Conservation (phyloP, 1,139 yeast species). For the Blastobotrys petasosporus region DNA sequence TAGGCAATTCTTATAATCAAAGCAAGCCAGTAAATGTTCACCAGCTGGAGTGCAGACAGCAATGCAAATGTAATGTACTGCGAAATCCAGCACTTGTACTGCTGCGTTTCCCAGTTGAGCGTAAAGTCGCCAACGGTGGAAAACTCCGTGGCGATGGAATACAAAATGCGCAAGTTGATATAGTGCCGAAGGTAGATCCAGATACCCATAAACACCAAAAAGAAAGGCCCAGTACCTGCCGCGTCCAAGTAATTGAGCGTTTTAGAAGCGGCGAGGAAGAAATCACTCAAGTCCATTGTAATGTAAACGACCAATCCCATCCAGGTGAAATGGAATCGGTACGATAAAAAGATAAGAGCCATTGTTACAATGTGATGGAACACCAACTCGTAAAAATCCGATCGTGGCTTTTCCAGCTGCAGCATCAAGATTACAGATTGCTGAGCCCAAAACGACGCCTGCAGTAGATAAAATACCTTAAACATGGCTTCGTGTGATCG, state of each 20-base stretch:
- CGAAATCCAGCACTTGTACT: slow-evolving; percentile 93
- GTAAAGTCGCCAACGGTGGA: slow-evolving; percentile 74
- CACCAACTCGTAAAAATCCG: slow-evolving; percentile 84
- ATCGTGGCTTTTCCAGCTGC: slow-evolving; percentile 91
- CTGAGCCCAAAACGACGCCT: slow-evolving; percentile 97
- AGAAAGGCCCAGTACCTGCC: slow-evolving; percentile 55
- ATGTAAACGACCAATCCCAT: slow-evolving; percentile 88
- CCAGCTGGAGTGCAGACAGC: slow-evolving; percentile 73
- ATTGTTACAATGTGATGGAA: slow-evolving; percentile 92
- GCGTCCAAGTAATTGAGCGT: slow-evolving; percentile 78
- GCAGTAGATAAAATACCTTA: slow-evolving; percentile 80
- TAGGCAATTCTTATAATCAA: slow-evolving; percentile 72
- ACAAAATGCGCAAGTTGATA: slow-evolving; percentile 69
- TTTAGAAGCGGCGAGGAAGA: slow-evolving; percentile 78
- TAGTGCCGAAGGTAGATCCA: slow-evolving; percentile 93
- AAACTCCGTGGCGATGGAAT: slow-evolving; percentile 86
- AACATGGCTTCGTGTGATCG: slow-evolving; percentile 61
- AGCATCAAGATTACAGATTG: slow-evolving; percentile 77
- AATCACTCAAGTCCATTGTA: slow-evolving; percentile 94
- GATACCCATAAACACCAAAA: slow-evolving; percentile 54
- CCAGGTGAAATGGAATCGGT: slow-evolving; percentile 92
- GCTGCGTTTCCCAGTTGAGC: slow-evolving; percentile 85
- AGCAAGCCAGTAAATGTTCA: slow-evolving; percentile 81
- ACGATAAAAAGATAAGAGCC: slow-evolving; percentile 81
- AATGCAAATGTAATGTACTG: slow-evolving; percentile 80